A percentile compares a stretch with the other conserved stretches of the same genome.
phyloP scores from a whole-genome alignment of 2,329 filamentous ascomycete species.

The Trichoderma sp. region DNA sequence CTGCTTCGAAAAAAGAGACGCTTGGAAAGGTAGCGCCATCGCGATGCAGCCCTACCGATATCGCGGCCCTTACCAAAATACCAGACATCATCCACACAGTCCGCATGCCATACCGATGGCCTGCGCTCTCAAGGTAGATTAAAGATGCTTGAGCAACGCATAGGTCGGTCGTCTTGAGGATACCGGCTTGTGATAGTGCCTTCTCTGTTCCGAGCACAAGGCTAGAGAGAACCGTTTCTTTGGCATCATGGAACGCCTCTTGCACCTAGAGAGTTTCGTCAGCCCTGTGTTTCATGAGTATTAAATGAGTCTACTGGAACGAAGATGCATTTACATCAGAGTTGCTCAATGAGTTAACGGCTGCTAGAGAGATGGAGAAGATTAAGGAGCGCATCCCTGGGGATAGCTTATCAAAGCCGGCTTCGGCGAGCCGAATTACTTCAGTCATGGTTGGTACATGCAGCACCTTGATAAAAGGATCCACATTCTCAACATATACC shows the following conservation, averaged over 20 bases:
- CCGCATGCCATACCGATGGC: conserved; percentile 23
- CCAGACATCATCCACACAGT: conserved; percentile 32
- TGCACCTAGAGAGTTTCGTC: neutral
- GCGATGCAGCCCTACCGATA: conserved; percentile 27
- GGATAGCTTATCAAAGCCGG: conserved; percentile 27
- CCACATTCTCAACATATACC: conserved; percentile 33
- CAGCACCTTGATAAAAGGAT: conserved; percentile 37
- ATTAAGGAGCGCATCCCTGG: conserved; percentile 29
- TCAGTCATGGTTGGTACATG: conserved; percentile 27
- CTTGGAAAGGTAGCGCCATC: conserved; percentile 3
- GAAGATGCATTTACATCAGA: conserved; percentile 22
- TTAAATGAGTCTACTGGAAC: conserved; percentile 25
- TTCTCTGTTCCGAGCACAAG: conserved; percentile 30
- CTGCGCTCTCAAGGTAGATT: conserved; percentile 31
- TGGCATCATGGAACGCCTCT: neutral
- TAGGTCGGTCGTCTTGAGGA: conserved; percentile 29
- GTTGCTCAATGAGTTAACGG: conserved; percentile 31
- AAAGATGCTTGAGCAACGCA: conserved; percentile 31
- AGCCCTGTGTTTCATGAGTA: neutral
- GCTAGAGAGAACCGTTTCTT: conserved; percentile 14
- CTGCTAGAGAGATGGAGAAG: conserved; percentile 31
- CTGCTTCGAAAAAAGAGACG: neutral
- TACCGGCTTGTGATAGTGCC: conserved; percentile 29
- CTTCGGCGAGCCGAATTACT: conserved; percentile 24
- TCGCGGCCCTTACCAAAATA: conserved; percentile 29